phyloP scores from a whole-genome alignment of 2,329 filamentous ascomycete genomes.

The Colletotrichum cereale region DNA sequence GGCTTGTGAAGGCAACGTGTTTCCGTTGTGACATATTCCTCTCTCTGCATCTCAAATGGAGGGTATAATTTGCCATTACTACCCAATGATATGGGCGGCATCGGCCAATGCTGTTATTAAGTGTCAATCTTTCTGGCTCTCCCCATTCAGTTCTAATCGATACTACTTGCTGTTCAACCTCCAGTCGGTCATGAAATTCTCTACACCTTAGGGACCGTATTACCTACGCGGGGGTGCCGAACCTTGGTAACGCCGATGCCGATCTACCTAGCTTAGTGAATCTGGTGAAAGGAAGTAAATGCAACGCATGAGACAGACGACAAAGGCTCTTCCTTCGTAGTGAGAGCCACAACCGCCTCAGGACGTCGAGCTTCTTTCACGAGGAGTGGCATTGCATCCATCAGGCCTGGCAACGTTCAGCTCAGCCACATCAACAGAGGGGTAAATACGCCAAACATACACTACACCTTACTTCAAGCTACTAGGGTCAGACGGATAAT shows the following conservation, averaged over 20 bases:
- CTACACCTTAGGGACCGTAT: no score
- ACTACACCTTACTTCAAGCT: neutral
- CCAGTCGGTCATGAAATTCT: neutral
- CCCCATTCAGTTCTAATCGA: neutral
- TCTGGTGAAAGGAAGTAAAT: neutral
- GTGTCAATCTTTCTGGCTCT: no score
- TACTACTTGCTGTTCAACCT: neutral
- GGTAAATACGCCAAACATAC: neutral
- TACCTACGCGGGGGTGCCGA: neutral
- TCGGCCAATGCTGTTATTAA: neutral
- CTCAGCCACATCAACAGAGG: neutral
- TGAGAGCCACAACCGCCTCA: neutral
- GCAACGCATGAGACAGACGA: neutral
- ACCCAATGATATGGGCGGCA: neutral
- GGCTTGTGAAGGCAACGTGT: no score
- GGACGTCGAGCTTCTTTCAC: neutral
- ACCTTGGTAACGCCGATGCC: neutral
- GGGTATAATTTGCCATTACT: neutral
- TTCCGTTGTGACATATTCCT: no score
- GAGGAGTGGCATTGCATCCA: neutral
- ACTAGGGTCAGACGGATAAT: neutral
- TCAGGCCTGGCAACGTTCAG: neutral
- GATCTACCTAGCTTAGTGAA: neutral
- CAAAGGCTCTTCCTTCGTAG: neutral
- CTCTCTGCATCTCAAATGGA: neutral